Conservation (phyloP, 2,329 filamentous ascomycete genomes). For the Pseudogymnoascus sp. region DNA sequence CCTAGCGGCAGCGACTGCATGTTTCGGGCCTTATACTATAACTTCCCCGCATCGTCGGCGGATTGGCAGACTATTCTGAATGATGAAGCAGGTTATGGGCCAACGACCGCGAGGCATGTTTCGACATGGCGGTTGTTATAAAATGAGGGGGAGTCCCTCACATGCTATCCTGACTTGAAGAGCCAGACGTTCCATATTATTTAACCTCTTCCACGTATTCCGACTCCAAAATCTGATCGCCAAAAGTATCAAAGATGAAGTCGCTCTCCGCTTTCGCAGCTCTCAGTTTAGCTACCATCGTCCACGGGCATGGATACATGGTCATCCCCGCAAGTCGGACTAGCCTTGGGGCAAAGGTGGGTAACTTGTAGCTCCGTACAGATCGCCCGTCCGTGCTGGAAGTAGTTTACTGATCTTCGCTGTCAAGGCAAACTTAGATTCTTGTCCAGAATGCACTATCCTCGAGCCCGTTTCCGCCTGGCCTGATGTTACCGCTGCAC, state of each 20-base stretch:
- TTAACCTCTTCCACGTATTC: not conserved
- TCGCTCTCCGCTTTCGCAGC: not conserved
- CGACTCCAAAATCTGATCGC: not conserved
- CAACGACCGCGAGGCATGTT: not conserved
- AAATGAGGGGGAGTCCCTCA: not conserved
- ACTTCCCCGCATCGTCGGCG: not conserved
- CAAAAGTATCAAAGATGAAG: not conserved
- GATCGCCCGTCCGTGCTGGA: not conserved
- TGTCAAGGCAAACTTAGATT: conserved; percentile 38
- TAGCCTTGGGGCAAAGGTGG: conserved; percentile 36
- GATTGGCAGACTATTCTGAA: not conserved
- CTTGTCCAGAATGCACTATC: conserved; percentile 47
- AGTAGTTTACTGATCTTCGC: not conserved
- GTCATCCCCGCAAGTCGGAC: conserved; percentile 37
- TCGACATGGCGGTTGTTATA: not conserved
- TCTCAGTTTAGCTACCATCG: conserved; percentile 8
- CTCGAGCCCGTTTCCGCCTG: conserved; percentile 44
- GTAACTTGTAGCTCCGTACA: not conserved
- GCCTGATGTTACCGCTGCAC: conserved; percentile 40
- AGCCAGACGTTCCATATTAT: not conserved
- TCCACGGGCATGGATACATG: conserved; percentile 39
- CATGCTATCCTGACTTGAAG: not conserved
- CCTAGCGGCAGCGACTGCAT: not conserved
- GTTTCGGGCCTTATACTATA: not conserved
- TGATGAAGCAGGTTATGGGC: not conserved